Evolutionary conservation across 2,329 filamentous ascomycete species (phyloP).

Genomic region (Cladophialophora chaetospira): DNA sequence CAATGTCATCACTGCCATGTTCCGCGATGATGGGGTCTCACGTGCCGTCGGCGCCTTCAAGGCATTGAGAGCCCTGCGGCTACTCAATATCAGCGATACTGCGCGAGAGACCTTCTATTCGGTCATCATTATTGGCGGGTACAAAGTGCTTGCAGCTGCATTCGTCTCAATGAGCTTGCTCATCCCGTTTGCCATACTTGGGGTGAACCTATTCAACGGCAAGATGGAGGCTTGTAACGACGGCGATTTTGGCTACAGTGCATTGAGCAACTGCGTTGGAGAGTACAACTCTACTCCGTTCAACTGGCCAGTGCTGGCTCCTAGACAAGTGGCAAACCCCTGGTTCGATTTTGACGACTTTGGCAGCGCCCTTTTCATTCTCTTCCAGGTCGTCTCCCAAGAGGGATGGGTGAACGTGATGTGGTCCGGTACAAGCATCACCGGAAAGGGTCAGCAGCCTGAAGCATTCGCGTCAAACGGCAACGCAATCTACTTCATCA

Average conservation of each 20-base stretch:
- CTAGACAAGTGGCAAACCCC: conserved; percentile 76
- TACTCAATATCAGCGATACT: conserved; percentile 95
- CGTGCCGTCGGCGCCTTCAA: conserved; percentile 96
- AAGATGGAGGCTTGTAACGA: conserved; percentile 82
- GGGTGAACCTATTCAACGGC: conserved; percentile 87
- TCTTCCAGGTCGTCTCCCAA: conserved; percentile 98
- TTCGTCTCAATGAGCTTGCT: conserved; percentile 93
- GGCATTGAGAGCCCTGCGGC: conserved; percentile 82
- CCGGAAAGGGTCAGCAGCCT: conserved; percentile 73
- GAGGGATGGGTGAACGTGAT: conserved; percentile 98
- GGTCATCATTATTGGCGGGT: conserved; percentile 87
- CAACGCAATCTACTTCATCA: conserved; percentile 90
- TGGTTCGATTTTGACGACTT: conserved; percentile 96
- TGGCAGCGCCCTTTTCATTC: conserved; percentile 86
- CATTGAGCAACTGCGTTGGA: conserved; percentile 73
- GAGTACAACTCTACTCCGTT: conserved; percentile 78
- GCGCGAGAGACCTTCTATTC: conserved; percentile 96
- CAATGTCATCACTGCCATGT: conserved; percentile 81
- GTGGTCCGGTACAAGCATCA: conserved; percentile 79
- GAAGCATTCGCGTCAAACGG: conserved; percentile 68
- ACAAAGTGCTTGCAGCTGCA: conserved; percentile 89
- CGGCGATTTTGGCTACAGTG: conserved; percentile 43
- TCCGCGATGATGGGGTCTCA: conserved; percentile 80
- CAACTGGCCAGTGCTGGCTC: conserved; percentile 81
- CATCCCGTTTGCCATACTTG: conserved; percentile 96